A percentile compares a stretch with the other conserved stretches of the same genome.
Conservation (phyloP, 108 stramenopile species). For the Nitzschia inconspicua region DNA sequence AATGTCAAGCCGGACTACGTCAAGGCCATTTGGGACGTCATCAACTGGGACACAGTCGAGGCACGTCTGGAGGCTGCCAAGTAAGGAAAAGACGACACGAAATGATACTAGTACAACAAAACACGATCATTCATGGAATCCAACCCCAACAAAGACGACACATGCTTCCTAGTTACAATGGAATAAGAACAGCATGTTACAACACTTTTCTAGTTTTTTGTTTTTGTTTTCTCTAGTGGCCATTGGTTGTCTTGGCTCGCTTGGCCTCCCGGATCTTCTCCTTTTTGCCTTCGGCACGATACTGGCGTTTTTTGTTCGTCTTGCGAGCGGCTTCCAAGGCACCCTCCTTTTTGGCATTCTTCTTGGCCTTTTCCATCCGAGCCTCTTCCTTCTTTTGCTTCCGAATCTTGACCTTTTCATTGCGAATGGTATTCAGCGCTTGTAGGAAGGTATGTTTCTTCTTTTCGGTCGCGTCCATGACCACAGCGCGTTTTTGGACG, state of each 20-base stretch:
- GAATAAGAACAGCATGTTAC: too few species aligned
- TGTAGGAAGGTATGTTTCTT: conserved; percentile 80
- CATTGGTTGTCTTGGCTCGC: conserved; percentile 13
- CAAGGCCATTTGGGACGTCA: conserved; percentile 90
- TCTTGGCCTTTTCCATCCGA: conserved; percentile 46
- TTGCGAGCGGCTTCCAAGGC: conserved; percentile 56
- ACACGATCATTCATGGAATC: too few species aligned
- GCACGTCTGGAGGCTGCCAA: conserved; percentile 69
- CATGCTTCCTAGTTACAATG: too few species aligned
- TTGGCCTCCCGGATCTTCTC: conserved; percentile 68
- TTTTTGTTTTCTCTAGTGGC: neutral
- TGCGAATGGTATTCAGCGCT: conserved; percentile 79
- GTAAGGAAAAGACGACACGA: too few species aligned
- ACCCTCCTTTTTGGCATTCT: conserved; percentile 66
- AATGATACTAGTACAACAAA: too few species aligned
- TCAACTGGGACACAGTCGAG: conserved; percentile 82
- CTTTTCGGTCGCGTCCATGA: conserved; percentile 78
- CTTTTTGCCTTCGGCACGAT: conserved; percentile 74
- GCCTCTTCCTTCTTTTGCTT: conserved; percentile 67
- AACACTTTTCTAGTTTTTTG: too few species aligned
- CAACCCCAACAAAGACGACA: too few species aligned
- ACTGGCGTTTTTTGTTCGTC: conserved; percentile 75
- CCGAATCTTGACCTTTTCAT: conserved; percentile 75
- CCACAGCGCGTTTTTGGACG: conserved; percentile 75
- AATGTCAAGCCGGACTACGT: conserved; percentile 98